Evolutionary conservation across 306 rosid genomes (phyloP).

Genomic region (Psophocarpus tetragonolobus): DNA sequence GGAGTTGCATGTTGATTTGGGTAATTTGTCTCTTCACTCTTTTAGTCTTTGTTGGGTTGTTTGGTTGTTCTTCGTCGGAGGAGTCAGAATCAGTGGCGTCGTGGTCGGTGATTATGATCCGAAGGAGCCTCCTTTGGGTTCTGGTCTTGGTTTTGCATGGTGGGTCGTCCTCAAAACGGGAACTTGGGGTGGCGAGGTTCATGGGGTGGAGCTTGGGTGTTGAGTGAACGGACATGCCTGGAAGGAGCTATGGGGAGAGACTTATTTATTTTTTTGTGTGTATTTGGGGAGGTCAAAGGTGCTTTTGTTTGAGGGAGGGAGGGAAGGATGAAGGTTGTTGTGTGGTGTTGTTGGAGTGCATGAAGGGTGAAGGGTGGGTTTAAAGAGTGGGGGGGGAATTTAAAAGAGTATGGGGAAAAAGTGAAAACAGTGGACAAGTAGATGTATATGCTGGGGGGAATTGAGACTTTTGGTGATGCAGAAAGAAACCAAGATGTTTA

Average conservation of each 20-base stretch:
- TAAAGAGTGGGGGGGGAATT: neutral
- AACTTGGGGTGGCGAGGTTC: slow-evolving; percentile 28
- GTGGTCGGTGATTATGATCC: slow-evolving; percentile 75
- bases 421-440: slow-evolving; percentile 30
- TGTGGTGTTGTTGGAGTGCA: slow-evolving; percentile 14
- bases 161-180: slow-evolving; percentile 32
- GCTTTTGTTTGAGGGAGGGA: neutral
- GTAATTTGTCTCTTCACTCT: slow-evolving; percentile 49
- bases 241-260: neutral
- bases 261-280: no score
- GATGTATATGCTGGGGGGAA: slow-evolving; percentile 25
- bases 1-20: slow-evolving; percentile 43
- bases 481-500: slow-evolving; percentile 19
- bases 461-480: slow-evolving; percentile 30
- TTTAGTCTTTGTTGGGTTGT: neutral
- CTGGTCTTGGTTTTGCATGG: slow-evolving; percentile 29
- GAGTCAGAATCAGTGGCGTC: slow-evolving; percentile 86
- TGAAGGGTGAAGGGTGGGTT: slow-evolving; percentile 10
- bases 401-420: neutral
- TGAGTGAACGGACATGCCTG: slow-evolving; percentile 37
- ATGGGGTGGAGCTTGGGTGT: slow-evolving; percentile 14
- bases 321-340: neutral
- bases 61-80: slow-evolving; percentile 54
- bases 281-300: neutral
- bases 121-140: slow-evolving; percentile 47